Conservation (phyloP, 2,329 filamentous ascomycete species). For the Sporothrix pseudoabietina region DNA sequence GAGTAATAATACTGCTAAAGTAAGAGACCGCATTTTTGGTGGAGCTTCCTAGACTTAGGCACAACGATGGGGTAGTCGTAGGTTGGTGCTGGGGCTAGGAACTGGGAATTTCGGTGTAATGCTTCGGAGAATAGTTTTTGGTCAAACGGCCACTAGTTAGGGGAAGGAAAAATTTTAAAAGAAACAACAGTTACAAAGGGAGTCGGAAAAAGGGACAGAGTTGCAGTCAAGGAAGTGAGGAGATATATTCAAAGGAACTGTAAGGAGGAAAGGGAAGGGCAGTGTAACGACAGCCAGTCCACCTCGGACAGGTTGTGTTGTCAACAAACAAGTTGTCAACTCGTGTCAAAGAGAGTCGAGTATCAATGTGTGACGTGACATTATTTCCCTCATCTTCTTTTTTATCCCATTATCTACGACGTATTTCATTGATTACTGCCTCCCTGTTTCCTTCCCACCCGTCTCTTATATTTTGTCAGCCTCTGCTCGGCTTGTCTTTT, state of each 20-base stretch:
- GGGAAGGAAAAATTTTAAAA: not conserved
- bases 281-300: not conserved
- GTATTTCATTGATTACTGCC: not conserved
- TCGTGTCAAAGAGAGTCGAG: not conserved
- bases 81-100: not conserved
- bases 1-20: no score
- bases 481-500: not conserved
- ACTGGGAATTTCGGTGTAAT: not conserved
- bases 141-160: not conserved
- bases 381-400: not conserved
- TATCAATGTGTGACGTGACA: not conserved
- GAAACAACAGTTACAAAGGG: not conserved
- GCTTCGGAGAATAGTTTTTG: not conserved
- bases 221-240: not conserved
- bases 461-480: not conserved
- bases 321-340: not conserved
- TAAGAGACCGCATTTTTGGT: not conserved
- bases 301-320: not conserved
- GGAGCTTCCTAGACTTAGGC: slow-evolving; percentile 5
- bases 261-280: not conserved
- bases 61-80: not conserved
- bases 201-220: not conserved
- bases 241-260: not conserved
- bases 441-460: not conserved
- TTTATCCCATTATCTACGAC: not conserved